Percentiles rank a stretch among this genome's conserved stretches.
These are phyloP conservation scores for Mycena maculata DNA, from an alignment of 768 basidiomycete genomes.

Conservation along the genomic window DNA sequence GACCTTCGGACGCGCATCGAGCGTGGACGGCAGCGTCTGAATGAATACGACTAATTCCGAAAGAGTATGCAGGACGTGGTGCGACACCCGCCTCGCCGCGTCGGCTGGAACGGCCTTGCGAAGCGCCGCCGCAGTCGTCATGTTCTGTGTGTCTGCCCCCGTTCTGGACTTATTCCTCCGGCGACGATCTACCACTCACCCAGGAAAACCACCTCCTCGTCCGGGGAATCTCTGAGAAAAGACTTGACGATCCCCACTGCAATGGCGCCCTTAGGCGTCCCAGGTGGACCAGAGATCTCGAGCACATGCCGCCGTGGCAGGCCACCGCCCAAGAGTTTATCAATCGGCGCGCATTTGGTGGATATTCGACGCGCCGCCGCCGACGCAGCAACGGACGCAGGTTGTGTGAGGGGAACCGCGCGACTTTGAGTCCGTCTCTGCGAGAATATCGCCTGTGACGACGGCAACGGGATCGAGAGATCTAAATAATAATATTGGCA, in stretches of 20 bases:
- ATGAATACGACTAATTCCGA: slow-evolving; percentile 70
- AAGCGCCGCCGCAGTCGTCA: slow-evolving; percentile 50
- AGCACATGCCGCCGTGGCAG: slow-evolving; percentile 70
- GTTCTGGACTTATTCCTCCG: neutral
- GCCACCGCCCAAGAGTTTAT: slow-evolving; percentile 73
- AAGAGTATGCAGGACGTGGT: slow-evolving; percentile 58
- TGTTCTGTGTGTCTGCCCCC: slow-evolving; percentile 59
- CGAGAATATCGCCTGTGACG: slow-evolving; percentile 59
- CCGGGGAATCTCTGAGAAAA: slow-evolving; percentile 53
- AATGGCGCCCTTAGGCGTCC: slow-evolving; percentile 70
- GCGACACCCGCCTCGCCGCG: slow-evolving; percentile 46
- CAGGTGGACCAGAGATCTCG: slow-evolving; percentile 83
- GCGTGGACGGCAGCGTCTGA: slow-evolving; percentile 60
- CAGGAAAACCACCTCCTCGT: slow-evolving; percentile 69
- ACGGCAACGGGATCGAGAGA: slow-evolving; percentile 57
- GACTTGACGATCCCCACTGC: slow-evolving; percentile 61
- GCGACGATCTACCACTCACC: slow-evolving; percentile 57
- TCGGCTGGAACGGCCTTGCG: slow-evolving; percentile 40
- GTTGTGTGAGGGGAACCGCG: slow-evolving; percentile 60
- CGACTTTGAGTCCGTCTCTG: slow-evolving; percentile 49
- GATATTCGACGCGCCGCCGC: slow-evolving; percentile 45
- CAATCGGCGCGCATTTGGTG: slow-evolving; percentile 62
- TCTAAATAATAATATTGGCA: slow-evolving; percentile 58
- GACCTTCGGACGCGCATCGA: slow-evolving; percentile 61
- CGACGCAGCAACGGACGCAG: slow-evolving; percentile 60